phyloP scores from a whole-genome alignment of 352 stramenopile genomes.

The Phytopythium ostracodes region DNA sequence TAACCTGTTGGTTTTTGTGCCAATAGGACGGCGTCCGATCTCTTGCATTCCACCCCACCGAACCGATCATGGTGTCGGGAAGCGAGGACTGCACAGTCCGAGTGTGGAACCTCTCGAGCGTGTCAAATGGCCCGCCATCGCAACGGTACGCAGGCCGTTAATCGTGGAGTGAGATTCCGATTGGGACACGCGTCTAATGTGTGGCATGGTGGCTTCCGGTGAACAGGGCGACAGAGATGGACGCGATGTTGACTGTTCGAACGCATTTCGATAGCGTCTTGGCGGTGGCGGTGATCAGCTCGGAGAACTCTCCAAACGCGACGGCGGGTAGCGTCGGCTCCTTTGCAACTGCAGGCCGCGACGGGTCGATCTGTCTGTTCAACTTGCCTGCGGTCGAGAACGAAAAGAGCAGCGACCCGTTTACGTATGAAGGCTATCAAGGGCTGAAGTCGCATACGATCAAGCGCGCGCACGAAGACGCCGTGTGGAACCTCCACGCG shows the following conservation, averaged over 20 bases:
- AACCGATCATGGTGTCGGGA: slow-evolving; percentile 76
- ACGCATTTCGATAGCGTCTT: slow-evolving; percentile 75
- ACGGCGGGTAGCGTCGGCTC: slow-evolving; percentile 41
- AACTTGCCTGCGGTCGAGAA: slow-evolving; percentile 50
- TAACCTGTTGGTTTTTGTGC: no score
- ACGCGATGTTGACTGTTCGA: slow-evolving; percentile 72
- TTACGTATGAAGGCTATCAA: slow-evolving; percentile 73
- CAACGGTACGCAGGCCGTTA: slow-evolving; percentile 54
- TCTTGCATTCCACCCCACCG: slow-evolving; percentile 76
- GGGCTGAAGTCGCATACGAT: slow-evolving; percentile 57
- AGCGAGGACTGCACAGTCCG: slow-evolving; percentile 85
- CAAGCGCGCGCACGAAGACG: slow-evolving; percentile 76
- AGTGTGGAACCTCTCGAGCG: slow-evolving; percentile 74
- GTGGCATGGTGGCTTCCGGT: not conserved
- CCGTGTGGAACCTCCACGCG: slow-evolving; percentile 78
- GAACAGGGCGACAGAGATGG: slow-evolving; percentile 58
- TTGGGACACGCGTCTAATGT: not conserved
- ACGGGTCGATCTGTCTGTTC: slow-evolving; percentile 68
- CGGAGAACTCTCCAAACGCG: slow-evolving; percentile 69
- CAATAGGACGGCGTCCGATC: slow-evolving; percentile 70
- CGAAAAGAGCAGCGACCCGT: slow-evolving; percentile 59
- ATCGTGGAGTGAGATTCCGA: not conserved
- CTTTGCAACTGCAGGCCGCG: slow-evolving; percentile 71
- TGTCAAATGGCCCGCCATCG: slow-evolving; percentile 54
- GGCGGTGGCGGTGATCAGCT: slow-evolving; percentile 62